These are phyloP conservation scores for Medicago arabica DNA, from an alignment of 306 rosid species.

Conservation along the genomic window DNA sequence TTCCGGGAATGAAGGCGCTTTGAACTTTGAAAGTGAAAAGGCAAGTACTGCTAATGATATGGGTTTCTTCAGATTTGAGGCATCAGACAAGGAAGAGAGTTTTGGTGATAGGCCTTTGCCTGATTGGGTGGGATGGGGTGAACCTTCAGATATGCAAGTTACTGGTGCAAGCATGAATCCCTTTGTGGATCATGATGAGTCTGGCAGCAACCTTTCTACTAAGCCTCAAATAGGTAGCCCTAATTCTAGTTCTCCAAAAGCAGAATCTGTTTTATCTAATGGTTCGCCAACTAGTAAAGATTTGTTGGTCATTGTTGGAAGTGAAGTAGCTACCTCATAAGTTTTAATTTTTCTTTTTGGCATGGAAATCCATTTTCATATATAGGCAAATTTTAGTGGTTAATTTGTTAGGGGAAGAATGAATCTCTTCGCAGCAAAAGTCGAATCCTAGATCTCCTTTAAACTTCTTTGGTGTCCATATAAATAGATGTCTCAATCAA, in stretches of 20 bases:
- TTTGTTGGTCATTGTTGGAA: slow-evolving; percentile 9
- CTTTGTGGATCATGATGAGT: slow-evolving; percentile 66
- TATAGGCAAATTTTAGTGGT: too few relatives aligned
- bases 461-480: too few relatives aligned
- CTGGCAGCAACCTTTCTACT: slow-evolving; percentile 46
- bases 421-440: too few relatives aligned
- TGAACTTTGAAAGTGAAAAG: slow-evolving; percentile 55
- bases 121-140: slow-evolving; percentile 93
- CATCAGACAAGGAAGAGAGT: slow-evolving; percentile 64
- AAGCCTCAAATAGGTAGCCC: slow-evolving; percentile 56
- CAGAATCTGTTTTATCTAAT: slow-evolving; percentile 63
- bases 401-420: too few relatives aligned
- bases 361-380: too few relatives aligned
- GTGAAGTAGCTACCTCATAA: neutral
- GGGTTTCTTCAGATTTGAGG: slow-evolving; percentile 84
- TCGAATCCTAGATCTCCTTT: too few relatives aligned
- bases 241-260: slow-evolving; percentile 49
- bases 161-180: slow-evolving; percentile 78
- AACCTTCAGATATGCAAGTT: slow-evolving; percentile 72
- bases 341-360: too few relatives aligned
- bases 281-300: slow-evolving; percentile 60
- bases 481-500: too few relatives aligned
- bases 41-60: slow-evolving; percentile 61
- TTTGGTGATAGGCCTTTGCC: slow-evolving; percentile 83
- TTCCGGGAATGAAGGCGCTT: slow-evolving; percentile 53